Evolutionary conservation across 768 basidiomycete genomes (phyloP), one percentile per base, ranked within the genome.

Genomic region (Mycena rosella): DNA sequence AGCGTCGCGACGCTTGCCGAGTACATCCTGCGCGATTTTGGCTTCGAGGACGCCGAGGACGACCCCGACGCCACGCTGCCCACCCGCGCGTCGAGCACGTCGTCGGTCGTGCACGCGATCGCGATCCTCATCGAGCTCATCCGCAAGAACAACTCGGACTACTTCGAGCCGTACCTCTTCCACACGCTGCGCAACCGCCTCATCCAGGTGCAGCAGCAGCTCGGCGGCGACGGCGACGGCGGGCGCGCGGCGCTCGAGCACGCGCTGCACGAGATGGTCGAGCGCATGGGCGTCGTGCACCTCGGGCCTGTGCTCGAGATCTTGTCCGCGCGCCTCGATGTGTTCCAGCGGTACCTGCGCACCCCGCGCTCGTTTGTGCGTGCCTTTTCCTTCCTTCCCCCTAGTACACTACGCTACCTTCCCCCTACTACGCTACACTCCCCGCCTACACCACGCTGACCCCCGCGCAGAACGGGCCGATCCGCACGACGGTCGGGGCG

Each of bases 131-230:
- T 96, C 70, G 97, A 99, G 77, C 86, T 98, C 44, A 98, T 98
- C 71, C 88, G 96, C 58, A 96, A 98, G 77, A 98, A 98, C 79
- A 98, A 99, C 78, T 97, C 96, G 42, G 97, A 99, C 78, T 98
- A 96, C 76, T 96, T 98, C 75, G 98, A 99, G 80, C 97, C 96
- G 6, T 97, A 96, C 78, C 86, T 98, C 15, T 98, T 98, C 80
- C 96, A 98, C 75, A 96, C 94, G 1, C 81, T 98, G 47, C 90
- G 96, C 54, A 96, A 96, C 76, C 88, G 95, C 51, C 86, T 98
- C 38, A 96, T 98, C 69, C 89, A 90, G 55, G 87, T 96, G 7
- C 95, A 95, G 74, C 94, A 95, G 72, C 88, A 92, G 54, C 77
- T 63, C 6, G 66, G 68, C 17, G 70, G 68, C 0, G 88, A 89